A percentile compares a stretch with the other conserved stretches of the same genome.
These are phyloP conservation scores for Yarrowia porcina DNA, from an alignment of 805 yeast species.

Conservation along the genomic window DNA sequence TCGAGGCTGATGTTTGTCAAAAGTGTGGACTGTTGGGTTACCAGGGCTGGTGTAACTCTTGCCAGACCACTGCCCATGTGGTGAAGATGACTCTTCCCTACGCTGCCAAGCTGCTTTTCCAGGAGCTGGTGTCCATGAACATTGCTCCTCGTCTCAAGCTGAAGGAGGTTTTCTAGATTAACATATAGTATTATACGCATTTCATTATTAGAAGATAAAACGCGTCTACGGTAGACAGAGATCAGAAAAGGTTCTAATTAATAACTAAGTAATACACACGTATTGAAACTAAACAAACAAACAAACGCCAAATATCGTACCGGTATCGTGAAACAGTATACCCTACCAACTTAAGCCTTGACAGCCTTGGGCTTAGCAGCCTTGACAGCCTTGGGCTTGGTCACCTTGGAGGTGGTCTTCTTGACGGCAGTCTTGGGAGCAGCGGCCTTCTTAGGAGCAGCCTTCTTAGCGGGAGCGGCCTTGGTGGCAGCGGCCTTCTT, in stretches of 20 bases:
- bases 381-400: constrained; percentile 33
- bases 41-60: constrained; percentile 96
- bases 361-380: constrained; percentile 33
- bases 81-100: constrained; percentile 96
- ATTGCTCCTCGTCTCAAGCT: constrained; percentile 92
- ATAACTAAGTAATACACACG: constrained; percentile 23
- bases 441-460: constrained; percentile 33
- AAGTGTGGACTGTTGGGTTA: constrained; percentile 96
- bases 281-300: constrained; percentile 23
- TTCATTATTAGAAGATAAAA: neutral
- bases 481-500: constrained; percentile 34
- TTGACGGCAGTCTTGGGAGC: constrained; percentile 31
- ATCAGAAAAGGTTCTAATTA: constrained; percentile 10
- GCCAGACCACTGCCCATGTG: constrained; percentile 81
- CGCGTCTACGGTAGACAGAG: neutral
- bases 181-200: constrained; percentile 1
- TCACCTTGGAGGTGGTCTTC: constrained; percentile 35
- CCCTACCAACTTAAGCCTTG: constrained; percentile 31
- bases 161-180: constrained; percentile 69
- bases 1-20: constrained; percentile 93
- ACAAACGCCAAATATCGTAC: constrained; percentile 18
- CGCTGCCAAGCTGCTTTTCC: constrained; percentile 97
- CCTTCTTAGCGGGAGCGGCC: constrained; percentile 26
- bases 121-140: constrained; percentile 96
- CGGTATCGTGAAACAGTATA: constrained; percentile 10